Conservation (phyloP, 371 early-diverging fungal species). For the Circinella umbellata region DNA sequence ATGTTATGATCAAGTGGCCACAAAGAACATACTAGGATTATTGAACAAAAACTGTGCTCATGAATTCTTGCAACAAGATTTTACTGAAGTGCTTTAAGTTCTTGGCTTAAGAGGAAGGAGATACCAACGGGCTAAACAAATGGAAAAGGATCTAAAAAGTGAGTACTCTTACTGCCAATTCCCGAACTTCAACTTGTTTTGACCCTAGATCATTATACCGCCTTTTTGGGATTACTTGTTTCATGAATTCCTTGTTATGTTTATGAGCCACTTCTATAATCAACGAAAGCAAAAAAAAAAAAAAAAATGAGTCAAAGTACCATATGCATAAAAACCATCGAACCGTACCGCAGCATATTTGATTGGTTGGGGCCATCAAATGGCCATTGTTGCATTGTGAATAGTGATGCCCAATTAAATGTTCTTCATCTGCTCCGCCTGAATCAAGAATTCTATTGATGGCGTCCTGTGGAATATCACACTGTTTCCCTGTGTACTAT, state of each 20-base stretch:
- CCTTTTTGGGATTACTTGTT: neutral
- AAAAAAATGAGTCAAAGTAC: neutral
- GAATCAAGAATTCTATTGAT: neutral
- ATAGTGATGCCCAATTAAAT: neutral
- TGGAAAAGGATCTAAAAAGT: neutral
- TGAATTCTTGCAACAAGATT: slow-evolving; percentile 1
- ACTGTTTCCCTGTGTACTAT: neutral
- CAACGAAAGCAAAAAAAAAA: neutral
- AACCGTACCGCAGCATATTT: neutral
- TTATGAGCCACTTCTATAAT: neutral
- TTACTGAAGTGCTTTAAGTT: neutral
- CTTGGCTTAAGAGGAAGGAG: neutral
- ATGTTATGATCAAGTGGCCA: neutral
- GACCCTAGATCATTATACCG: neutral
- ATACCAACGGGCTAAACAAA: slow-evolving; percentile 2
- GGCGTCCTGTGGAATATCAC: neutral
- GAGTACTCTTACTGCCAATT: neutral
- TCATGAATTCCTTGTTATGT: neutral
- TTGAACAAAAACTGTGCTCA: slow-evolving; percentile 4
- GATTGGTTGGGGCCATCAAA: neutral
- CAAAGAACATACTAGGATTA: neutral
- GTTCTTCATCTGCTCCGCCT: neutral
- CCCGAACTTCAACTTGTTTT: neutral
- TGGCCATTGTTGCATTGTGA: neutral
- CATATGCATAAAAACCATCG: neutral